Evolutionary conservation across 495 filamentous ascomycete genomes (phyloP), one percentile per base, ranked within the genome.

Genomic region (Penicillium coprophilum): DNA sequence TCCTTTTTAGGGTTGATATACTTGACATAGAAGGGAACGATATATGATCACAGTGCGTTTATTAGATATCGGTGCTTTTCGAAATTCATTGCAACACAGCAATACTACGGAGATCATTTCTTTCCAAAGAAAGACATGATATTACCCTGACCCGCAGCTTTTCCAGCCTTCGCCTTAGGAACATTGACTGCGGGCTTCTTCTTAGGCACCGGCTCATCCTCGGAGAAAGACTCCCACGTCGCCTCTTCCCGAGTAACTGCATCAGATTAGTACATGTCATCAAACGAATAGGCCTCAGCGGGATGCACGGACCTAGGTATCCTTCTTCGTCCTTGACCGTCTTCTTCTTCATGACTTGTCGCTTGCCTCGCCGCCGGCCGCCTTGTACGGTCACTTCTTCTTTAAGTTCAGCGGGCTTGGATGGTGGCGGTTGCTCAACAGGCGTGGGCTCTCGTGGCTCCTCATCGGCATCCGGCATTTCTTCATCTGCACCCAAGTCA

Each of bases 71-170:
- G 19, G 3, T 19, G 27, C 10, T 30, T 30, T 49, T 23, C 19
- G 12, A 24, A 19, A 48, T 23, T 34, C 20, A 32, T 43, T 31
- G 15, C 9, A 36, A 19, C 19, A 24, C 30, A 34, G 34, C 34
- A 17, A 30, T 12, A 15, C 9, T 17, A 27, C 23, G 11, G 32
- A 30, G 21, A 50, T 57, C 71, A 88, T 66, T 93, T 96, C 77
- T 96, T 97, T 11, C 78, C 80, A 74, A 97, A 96, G 73, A 96
- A 97, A 3, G 86, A 89, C 90, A 90, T 96, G 65, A 97, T 96
- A 71, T 83, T 96, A 10, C 93, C 91, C 28, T 54, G 52, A 2
- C 41, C 52, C 10, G 38, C 36, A 9, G 80, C 67, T 61, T 87
- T 89, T 13, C 68, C 73, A 6, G 75, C 80, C 72, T 90, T 90